Base-by-base conservation (phyloP, 345 rosid species). In the Psidium guajava region DNA sequence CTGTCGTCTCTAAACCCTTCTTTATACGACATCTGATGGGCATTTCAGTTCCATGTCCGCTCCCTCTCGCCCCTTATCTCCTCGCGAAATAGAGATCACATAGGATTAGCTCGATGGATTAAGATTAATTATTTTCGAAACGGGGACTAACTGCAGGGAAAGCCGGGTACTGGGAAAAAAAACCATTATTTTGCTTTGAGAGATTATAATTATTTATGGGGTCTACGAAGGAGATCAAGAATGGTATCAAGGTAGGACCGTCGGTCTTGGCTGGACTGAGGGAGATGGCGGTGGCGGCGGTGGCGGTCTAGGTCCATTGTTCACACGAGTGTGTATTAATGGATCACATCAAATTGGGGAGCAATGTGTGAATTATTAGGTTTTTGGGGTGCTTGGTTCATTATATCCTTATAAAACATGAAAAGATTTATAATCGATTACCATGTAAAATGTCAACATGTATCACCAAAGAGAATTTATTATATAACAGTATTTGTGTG, bases 231-330 rank as follows among this genome's bases (percentile, higher is more conserved):
- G 47, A 32, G 47, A 36, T 69, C 47, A 25, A 69, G 80, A 36
- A 69, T 36, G 47, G 80, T 36, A 69, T 69, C 80, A 24, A 69
- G 80, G 80, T 69, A 69, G 80, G 80, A 36, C 80, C 80, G 80
- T 21, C 21, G 47, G 80, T 36, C 80, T 42, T 69, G 80, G 47
- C 80, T 69, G 80, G 25, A 36, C 47, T 18, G 80, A 69, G 80
- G 47, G 80, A 36, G 47, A 69, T 69, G 25, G 24, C 24, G 80
- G 80, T 36, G 56, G 82, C 40, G 27, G 61, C 18, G 64, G 87
- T 44, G 80, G 50, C 24, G 61, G 91, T 89, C 90, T 47, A 86
- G 86, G 85, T 88, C 84, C 89, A 88, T 84, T 85, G 88, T 80
- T 86, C 54, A 81, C 91, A 84, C 88, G 88, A 85, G 86, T 75